These are phyloP conservation scores for Chromera velia DNA, from an alignment of 73 alveolate genomes.

Conservation along the genomic window DNA sequence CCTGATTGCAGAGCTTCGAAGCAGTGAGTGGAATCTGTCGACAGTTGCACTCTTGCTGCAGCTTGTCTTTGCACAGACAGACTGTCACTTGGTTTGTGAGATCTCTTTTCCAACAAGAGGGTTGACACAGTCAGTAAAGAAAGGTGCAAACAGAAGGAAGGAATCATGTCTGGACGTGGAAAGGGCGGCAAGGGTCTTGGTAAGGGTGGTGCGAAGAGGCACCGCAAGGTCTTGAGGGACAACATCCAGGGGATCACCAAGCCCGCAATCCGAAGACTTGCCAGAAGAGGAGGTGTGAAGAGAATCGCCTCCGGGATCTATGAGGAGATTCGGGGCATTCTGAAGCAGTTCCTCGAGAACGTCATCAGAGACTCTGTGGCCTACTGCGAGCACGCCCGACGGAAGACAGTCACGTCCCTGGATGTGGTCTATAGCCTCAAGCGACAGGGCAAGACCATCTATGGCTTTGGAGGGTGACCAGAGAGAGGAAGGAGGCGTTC, in stretches of 20 bases:
- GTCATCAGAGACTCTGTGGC: conserved; percentile 53
- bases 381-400: conserved; percentile 13
- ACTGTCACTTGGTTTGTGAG: too few relatives aligned
- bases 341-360: conserved; percentile 48
- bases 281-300: conserved; percentile 69
- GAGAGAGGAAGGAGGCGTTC: too few relatives aligned
- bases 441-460: neutral
- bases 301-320: conserved; percentile 52
- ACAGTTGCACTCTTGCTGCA: too few relatives aligned
- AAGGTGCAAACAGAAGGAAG: too few relatives aligned
- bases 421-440: neutral
- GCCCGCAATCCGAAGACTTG: conserved; percentile 66
- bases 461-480: too few relatives aligned
- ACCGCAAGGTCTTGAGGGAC: neutral
- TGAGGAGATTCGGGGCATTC: conserved; percentile 54
- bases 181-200: too few relatives aligned
- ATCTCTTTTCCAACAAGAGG: too few relatives aligned
- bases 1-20: too few relatives aligned
- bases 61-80: too few relatives aligned
- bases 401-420: neutral
- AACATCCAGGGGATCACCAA: conserved; percentile 46
- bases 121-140: too few relatives aligned
- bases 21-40: too few relatives aligned
- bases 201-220: neutral
- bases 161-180: too few relatives aligned